Conservation (phyloP, 805 yeast species). For the Spathaspora sp. region DNA sequence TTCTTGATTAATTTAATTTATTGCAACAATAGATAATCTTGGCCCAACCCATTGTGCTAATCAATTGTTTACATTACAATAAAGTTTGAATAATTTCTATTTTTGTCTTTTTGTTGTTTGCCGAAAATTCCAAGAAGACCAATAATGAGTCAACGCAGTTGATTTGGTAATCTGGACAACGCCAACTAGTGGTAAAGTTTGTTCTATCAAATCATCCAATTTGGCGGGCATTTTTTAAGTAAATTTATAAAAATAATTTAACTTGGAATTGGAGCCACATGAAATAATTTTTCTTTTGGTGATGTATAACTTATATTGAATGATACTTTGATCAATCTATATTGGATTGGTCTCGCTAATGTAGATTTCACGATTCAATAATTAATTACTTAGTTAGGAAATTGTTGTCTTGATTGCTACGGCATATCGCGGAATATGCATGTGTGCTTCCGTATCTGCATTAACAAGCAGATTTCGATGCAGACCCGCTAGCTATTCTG, state of each 20-base stretch:
- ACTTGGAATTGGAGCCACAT: too few relatives aligned
- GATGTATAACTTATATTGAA: too few relatives aligned
- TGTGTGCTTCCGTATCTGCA: not conserved
- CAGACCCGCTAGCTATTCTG: not conserved
- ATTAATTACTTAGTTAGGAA: too few relatives aligned
- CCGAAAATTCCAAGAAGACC: not conserved
- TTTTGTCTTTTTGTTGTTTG: not conserved
- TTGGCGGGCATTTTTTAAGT: not conserved
- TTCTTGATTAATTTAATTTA: not conserved
- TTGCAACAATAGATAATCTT: not conserved
- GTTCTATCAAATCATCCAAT: not conserved
- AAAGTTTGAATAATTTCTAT: not conserved
- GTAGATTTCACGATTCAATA: too few relatives aligned
- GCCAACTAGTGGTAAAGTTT: not conserved
- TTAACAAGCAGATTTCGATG: not conserved
- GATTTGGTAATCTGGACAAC: not conserved
- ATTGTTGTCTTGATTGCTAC: too few relatives aligned
- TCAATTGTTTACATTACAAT: not conserved
- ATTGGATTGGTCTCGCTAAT: too few relatives aligned
- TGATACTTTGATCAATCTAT: too few relatives aligned
- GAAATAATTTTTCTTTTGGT: too few relatives aligned
- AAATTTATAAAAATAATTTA: too few relatives aligned
- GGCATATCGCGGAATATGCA: not conserved
- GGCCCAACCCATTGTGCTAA: not conserved
- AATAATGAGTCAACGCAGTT: not conserved